Evolutionary conservation across 2,329 filamentous ascomycete genomes (phyloP).

Genomic region (Sarocladium kiliense): DNA sequence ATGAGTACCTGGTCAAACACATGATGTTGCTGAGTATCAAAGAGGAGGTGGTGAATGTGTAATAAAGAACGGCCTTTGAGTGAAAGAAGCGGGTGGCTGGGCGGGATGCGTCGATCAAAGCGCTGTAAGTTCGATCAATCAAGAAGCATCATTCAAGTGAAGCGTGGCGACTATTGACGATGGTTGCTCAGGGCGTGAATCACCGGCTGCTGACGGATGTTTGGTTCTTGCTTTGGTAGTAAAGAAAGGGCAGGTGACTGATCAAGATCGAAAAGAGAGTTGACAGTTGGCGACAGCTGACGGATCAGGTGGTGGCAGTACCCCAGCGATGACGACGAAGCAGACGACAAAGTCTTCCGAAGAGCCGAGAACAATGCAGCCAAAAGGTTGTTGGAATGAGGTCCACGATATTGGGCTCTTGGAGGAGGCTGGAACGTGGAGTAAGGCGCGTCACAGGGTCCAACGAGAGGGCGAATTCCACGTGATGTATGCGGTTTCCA

Average conservation of each 20-base stretch:
- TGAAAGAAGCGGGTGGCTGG: conserved; percentile 8
- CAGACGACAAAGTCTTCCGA: background rate
- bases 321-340: conserved; percentile 3
- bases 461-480: background rate
- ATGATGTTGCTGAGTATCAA: background rate
- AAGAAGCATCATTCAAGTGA: background rate
- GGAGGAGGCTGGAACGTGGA: conserved; percentile 7
- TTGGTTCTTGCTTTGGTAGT: background rate
- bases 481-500: background rate
- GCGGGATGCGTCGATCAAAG: background rate
- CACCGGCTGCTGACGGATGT: background rate
- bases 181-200: background rate
- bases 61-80: background rate
- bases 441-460: conserved; percentile 3
- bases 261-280: background rate
- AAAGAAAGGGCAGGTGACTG: background rate
- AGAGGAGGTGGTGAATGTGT: conserved; percentile 1
- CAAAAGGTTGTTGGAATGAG: background rate
- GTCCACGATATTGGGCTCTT: conserved; percentile 4
- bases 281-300: conserved; percentile 1
- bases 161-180: background rate
- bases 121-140: background rate
- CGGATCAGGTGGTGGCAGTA: background rate
- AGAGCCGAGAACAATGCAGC: conserved; percentile 1
- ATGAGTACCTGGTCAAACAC: background rate